These are phyloP conservation scores for Epithele typhae DNA, from an alignment of 768 basidiomycete genomes.

Conservation along the genomic window DNA sequence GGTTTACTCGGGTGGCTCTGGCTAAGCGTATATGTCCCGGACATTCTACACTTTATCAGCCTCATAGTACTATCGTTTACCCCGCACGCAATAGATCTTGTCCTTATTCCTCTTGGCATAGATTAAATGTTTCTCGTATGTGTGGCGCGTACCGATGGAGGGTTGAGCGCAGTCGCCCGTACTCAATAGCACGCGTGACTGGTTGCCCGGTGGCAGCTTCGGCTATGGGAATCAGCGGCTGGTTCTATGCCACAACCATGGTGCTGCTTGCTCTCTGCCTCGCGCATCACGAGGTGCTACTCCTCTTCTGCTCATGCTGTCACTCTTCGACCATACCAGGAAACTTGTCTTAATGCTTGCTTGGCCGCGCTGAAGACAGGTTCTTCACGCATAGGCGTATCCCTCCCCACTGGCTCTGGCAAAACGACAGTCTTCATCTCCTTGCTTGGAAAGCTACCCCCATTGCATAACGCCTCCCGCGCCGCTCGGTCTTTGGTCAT, in stretches of 20 bases:
- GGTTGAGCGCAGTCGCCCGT: too few relatives aligned
- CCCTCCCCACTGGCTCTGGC: slow-evolving; percentile 77
- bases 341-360: slow-evolving; percentile 74
- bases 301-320: slow-evolving; percentile 3
- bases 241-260: slow-evolving; percentile 15
- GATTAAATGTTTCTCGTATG: too few relatives aligned
- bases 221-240: background rate
- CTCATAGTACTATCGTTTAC: slow-evolving; percentile 27
- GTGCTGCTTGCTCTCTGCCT: background rate
- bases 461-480: slow-evolving; percentile 36
- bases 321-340: slow-evolving; percentile 81
- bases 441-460: slow-evolving; percentile 60
- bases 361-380: slow-evolving; percentile 64
- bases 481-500: slow-evolving; percentile 71
- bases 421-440: slow-evolving; percentile 93
- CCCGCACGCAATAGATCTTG: slow-evolving; percentile 29
- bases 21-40: slow-evolving; percentile 30
- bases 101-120: too few relatives aligned
- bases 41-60: slow-evolving; percentile 24
- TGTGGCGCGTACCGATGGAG: too few relatives aligned
- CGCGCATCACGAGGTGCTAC: background rate
- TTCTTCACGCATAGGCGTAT: slow-evolving; percentile 75
- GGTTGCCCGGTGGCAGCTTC: too few relatives aligned
- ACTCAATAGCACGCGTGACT: too few relatives aligned
- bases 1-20: slow-evolving; percentile 92